Conservation (phyloP, 202 grass and related monocot genomes). For the Dendrocalamus latiflorus region DNA sequence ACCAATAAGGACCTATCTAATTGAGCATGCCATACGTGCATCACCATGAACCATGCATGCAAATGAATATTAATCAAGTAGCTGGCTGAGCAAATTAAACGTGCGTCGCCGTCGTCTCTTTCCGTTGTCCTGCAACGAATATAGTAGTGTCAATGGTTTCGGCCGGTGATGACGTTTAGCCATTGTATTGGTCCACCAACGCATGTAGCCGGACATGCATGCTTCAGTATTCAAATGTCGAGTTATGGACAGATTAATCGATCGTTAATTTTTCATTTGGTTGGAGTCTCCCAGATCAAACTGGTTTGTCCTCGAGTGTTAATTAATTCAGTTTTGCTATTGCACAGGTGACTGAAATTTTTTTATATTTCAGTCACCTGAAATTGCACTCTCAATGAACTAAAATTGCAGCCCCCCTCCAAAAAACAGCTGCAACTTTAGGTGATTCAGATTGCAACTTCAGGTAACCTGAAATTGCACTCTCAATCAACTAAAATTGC, state of each 20-base stretch:
- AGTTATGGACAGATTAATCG: not conserved
- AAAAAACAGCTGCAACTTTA: too few relatives aligned
- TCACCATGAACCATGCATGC: not conserved
- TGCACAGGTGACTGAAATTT: too few relatives aligned
- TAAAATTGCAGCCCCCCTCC: too few relatives aligned
- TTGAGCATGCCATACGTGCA: not conserved
- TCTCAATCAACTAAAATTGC: too few relatives aligned
- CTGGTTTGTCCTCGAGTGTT: not conserved
- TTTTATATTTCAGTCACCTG: too few relatives aligned
- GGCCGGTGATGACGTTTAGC: slow-evolving; percentile 15
- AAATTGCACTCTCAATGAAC: too few relatives aligned
- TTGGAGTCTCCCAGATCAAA: too few relatives aligned
- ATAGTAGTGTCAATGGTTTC: not conserved
- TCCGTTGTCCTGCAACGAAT: too few relatives aligned
- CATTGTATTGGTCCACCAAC: slow-evolving; percentile 7
- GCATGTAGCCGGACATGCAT: not conserved
- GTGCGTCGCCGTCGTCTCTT: not conserved
- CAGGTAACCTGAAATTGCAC: too few relatives aligned
- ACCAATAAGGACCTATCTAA: not conserved
- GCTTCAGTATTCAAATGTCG: not conserved
- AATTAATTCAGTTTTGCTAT: too few relatives aligned
- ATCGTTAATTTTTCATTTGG: not conserved
- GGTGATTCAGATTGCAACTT: too few relatives aligned
- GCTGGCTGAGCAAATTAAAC: not conserved
- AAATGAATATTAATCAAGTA: not conserved